Evolutionary conservation across 805 yeast species (phyloP), one percentile per base, ranked within the genome.

Genomic region (Hanseniaspora singularis): DNA sequence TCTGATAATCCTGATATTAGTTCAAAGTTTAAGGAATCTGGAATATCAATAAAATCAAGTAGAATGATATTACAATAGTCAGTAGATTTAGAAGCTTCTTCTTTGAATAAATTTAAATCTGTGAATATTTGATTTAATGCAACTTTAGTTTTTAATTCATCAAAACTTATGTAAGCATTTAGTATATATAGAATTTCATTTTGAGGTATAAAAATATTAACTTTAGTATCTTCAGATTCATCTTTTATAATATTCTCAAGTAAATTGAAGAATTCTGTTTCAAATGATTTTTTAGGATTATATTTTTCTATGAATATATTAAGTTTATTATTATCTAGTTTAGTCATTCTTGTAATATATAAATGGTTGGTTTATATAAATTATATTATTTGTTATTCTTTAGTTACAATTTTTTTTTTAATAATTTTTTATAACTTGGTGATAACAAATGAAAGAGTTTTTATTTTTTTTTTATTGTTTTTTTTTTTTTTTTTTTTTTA

Each of bases 171-270:
- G 26, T 31, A 44, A 18, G 36, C 26, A n/a, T 44, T 44, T n/a
- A 44, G 16, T 14, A 28, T 14, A 22, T 33, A 23, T 7, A 44
- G 28, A 3, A 20, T 33, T 27, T 39, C 26, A 23, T 36, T 30
- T 19, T 44, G 48, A 6, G 48, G 48, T 3, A 44, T 23, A 24
- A 27, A 37, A 3, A 44, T 16, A 31, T 44, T 44, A 3, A 44
- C 12, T 14, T 22, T 11, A 18, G 7, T 8, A n/a, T 24, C 15
- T 16, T 33, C n/a, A 11, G 28, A 26, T 11, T 36, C 19, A 16
- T 31, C 16, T 3, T 3, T 16, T 3, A 10, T 9, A 7, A 44
- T n/a, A 10, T 30, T 37, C 14, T 31, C 10, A n/a, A 44, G 23
- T 3, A 27, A 26, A 8, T 30, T 28, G 24, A 38, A 44, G 24